Percentiles rank a stretch among this genome's conserved stretches.
Evolutionary conservation across 2,329 filamentous ascomycete genomes (phyloP).

Genomic region (Ophiocordyceps unilateralis): DNA sequence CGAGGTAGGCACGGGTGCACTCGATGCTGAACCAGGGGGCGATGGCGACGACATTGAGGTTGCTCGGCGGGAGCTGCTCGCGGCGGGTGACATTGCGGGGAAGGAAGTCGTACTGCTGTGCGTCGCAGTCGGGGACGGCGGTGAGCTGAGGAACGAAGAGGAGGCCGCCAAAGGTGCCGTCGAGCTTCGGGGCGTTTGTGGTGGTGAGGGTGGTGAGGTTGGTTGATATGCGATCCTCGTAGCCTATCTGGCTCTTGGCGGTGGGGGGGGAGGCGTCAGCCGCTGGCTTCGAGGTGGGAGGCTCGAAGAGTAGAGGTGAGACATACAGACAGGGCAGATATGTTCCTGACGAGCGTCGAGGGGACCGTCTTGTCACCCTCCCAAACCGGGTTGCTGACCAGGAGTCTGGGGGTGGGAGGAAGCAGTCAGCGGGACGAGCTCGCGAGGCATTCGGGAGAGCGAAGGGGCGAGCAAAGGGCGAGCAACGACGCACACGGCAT

Average conservation of each 20-base stretch:
- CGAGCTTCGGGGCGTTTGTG: constrained; percentile 40
- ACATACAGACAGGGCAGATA: constrained; percentile 37
- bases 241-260: constrained; percentile 29
- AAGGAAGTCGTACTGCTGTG: constrained; percentile 46
- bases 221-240: constrained; percentile 29
- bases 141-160: constrained; percentile 67
- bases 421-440: constrained; percentile 1
- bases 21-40: constrained; percentile 68
- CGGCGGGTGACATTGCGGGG: constrained; percentile 59
- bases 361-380: constrained; percentile 29
- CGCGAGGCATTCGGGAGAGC: too few relatives aligned
- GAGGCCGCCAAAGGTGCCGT: constrained; percentile 54
- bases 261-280: constrained; percentile 6
- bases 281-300: neutral
- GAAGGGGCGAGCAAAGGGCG: neutral
- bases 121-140: constrained; percentile 40
- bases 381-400: constrained; percentile 43
- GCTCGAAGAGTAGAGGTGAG: neutral
- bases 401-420: constrained; percentile 28
- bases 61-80: constrained; percentile 46
- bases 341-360: constrained; percentile 37
- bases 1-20: constrained; percentile 60
- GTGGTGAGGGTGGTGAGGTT: constrained; percentile 65
- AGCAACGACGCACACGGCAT: constrained; percentile 29
- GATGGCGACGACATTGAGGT: constrained; percentile 62